Conservation (phyloP, 2,329 filamentous ascomycete genomes). For the Diaporthe ilicicola region DNA sequence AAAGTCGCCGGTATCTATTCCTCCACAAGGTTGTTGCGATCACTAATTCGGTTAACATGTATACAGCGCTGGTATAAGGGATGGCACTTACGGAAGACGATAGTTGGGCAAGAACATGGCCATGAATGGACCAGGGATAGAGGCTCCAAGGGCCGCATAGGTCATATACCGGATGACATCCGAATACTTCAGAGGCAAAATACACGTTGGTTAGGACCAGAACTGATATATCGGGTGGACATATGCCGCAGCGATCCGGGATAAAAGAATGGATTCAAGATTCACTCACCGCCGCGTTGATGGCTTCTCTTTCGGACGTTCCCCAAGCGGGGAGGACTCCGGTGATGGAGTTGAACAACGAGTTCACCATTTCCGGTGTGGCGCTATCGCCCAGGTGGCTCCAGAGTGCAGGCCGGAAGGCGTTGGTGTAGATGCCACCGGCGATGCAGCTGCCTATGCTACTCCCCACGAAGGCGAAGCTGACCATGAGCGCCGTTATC, state of each 20-base stretch:
- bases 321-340: constrained; percentile 50
- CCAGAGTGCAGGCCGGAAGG: constrained; percentile 48
- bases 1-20: neutral
- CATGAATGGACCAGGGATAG: neutral
- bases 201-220: no score
- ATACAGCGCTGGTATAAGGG: neutral
- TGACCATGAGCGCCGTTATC: constrained; percentile 54
- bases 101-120: neutral
- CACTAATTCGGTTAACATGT: neutral
- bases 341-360: constrained; percentile 55
- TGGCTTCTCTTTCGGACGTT: constrained; percentile 48
- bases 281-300: constrained; percentile 49
- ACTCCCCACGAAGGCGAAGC: constrained; percentile 50
- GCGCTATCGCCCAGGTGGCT: constrained; percentile 46
- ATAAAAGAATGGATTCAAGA: no score
- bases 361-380: constrained; percentile 43
- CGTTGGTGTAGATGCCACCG: constrained; percentile 59
- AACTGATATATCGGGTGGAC: neutral
- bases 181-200: neutral
- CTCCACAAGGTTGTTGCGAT: neutral
- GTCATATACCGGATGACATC: neutral
- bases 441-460: constrained; percentile 52
- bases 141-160: neutral
- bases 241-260: neutral
- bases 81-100: neutral